Percentiles rank a stretch among this genome's conserved stretches.
phyloP scores from a whole-genome alignment of 106 monocot genomes.

The Dendrobium chrysotoxum region DNA sequence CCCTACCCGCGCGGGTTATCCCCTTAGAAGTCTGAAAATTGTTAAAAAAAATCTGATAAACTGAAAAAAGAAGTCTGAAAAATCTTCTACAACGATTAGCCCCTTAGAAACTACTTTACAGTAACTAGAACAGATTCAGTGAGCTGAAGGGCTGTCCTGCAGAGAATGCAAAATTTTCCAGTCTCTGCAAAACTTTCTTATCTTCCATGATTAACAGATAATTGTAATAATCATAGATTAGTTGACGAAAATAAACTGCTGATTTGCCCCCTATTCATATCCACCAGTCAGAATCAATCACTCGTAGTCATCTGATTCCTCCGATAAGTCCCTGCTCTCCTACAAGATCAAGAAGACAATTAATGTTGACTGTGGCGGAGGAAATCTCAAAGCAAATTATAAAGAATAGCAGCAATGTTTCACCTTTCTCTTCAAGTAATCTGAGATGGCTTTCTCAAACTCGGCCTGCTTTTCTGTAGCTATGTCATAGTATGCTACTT shows the following conservation, averaged over 20 bases:
- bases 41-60: too few species aligned
- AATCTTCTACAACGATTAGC: too few species aligned
- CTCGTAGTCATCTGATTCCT: neutral
- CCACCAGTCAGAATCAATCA: neutral
- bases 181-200: neutral
- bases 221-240: too few species aligned
- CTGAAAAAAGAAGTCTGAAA: too few species aligned
- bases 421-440: conserved; percentile 76
- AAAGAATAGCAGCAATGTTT: neutral
- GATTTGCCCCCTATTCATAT: neutral
- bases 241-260: neutral
- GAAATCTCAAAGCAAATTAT: neutral
- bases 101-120: too few species aligned
- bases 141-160: too few species aligned
- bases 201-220: neutral
- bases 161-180: neutral
- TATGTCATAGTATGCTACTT: conserved; percentile 77
- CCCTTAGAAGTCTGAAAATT: too few species aligned
- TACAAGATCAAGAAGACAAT: neutral
- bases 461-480: conserved; percentile 82
- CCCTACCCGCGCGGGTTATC: too few species aligned
- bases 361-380: neutral
- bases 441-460: conserved; percentile 69
- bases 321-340: neutral
- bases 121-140: too few species aligned